Base-by-base conservation (phyloP, 2,329 filamentous ascomycete genomes). In the Xylariaceae sp. region DNA sequence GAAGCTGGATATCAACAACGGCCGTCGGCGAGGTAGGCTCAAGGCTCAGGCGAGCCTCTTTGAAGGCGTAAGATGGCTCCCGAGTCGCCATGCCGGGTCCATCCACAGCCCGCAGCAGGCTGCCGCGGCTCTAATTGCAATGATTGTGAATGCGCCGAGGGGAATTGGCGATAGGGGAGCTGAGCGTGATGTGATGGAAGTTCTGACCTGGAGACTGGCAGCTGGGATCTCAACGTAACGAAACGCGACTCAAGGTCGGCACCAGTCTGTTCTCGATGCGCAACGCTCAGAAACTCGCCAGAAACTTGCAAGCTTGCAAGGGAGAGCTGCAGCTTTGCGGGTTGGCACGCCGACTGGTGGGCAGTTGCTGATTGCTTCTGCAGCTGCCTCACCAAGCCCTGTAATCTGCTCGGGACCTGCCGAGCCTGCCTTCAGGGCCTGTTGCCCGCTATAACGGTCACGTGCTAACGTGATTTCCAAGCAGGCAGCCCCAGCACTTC, bases 21-120 rank as follows among this genome's bases (percentile, higher is more conserved):
- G 85, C 87, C 61, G 81, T 81, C 58, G 79, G 75, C 60, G 81
- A 86, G 53, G 82, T 78, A 57, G 85, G 83, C 71, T 94, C 88
- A 62, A 94, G 80, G 69, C 89, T 89, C 70, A 95, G 75, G 68
- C 88, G 85, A 68, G 87, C 90, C 78, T 95, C 90, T 75, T 90
- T 91, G 77, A 87, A 94, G 71, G 89, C 76, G 71, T 81, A 85
- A 57, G 80, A 78, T 58, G 80, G 77, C 64, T 80, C 78, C 64
- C 75, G 69, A 62, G 76, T 75, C 63, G 79, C 81, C 86, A 89
- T 89, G 66, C 76, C 81, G 75, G 76, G 74, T 77, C 82, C 86
- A 86, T 87, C 65, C 64, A 71, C 61, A 49, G 56, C 52, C 49
- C 35, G 27, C 35, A 10, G 46, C 39, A 50, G 55, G 51, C 42